Evolutionary conservation across 139 green algal genomes (phyloP), one percentile per base, ranked within the genome.

Genomic region (Ettlia oleoabundans): DNA sequence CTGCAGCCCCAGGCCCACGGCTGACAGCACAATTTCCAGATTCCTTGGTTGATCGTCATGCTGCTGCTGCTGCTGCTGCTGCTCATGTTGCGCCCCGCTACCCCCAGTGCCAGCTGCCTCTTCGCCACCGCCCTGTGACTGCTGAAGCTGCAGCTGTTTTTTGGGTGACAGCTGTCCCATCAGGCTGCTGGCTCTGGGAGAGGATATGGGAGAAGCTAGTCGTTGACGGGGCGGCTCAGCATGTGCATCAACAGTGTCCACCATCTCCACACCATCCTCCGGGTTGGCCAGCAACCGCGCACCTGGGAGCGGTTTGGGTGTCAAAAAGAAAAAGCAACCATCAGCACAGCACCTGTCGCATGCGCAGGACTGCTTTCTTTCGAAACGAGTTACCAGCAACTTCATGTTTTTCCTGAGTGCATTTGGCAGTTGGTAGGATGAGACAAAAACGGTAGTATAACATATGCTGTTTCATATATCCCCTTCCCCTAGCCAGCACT

Each of bases 1-100:
- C 51, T 89, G 89, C 51, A 93, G 83, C 2, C 88, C 89, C 52
- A 92, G 61, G 21, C 88, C 89, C 42, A 90, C 73, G 6, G 85
- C 87, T 3, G 71, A 82, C 19, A 93, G 8, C 41, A 87, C 81
- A 19, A 93, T 80, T 80, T 92, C 79, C 24, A 92, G 78, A 33
- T 41, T 74, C n/a, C 52, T 69, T 52, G 35, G 79, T 63, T 80
- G 75, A 75, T 42, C 58, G 21, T 30, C 38, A 33, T 68, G 47
- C 28, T 43, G 51, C 47, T 65, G 33, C 42, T 13, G n/a, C n/a
- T n/a, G n/a, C n/a, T n/a, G n/a, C n/a, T n/a, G n/a, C n/a, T n/a
- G n/a, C n/a, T n/a, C n/a, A n/a, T 2, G 66, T 35, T 10, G 38
- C 41, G 24, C n/a, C n/a, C n/a, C n/a, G n/a, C n/a, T n/a, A n/a